Conservation (phyloP, 2,329 filamentous ascomycete species). For the Colletotrichum cordylinicola region DNA sequence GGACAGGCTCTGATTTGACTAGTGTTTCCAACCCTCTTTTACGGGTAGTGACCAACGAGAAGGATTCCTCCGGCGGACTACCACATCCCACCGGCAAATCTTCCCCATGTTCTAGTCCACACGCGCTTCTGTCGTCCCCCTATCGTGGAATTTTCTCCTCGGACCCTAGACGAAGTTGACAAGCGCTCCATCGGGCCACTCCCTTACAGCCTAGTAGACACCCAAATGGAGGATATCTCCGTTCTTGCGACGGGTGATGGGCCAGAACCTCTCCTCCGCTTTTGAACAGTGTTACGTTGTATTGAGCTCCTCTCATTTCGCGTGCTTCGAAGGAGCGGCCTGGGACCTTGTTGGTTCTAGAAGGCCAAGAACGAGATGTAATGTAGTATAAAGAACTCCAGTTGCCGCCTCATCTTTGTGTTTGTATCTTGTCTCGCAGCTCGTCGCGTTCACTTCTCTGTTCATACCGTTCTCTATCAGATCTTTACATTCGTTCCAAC, state of each 20-base stretch:
- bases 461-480: neutral
- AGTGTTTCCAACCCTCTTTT: conserved; percentile 14
- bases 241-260: neutral
- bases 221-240: neutral
- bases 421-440: neutral
- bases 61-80: neutral
- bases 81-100: neutral
- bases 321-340: neutral
- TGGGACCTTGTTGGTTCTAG: neutral
- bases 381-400: neutral
- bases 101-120: neutral
- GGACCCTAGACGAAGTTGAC: neutral
- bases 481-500: neutral
- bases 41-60: neutral
- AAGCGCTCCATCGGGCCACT: neutral
- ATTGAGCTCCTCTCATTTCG: conserved; percentile 1
- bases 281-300: neutral
- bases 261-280: neutral
- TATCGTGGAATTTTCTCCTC: neutral
- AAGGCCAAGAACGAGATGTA: neutral
- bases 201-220: neutral
- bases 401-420: neutral
- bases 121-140: neutral
- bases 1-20: neutral
- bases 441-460: neutral